A percentile compares a stretch with the other conserved stretches of the same genome.
Evolutionary conservation across 75 land plant species (phyloP).

Genomic region (Cryptomeria japonica): DNA sequence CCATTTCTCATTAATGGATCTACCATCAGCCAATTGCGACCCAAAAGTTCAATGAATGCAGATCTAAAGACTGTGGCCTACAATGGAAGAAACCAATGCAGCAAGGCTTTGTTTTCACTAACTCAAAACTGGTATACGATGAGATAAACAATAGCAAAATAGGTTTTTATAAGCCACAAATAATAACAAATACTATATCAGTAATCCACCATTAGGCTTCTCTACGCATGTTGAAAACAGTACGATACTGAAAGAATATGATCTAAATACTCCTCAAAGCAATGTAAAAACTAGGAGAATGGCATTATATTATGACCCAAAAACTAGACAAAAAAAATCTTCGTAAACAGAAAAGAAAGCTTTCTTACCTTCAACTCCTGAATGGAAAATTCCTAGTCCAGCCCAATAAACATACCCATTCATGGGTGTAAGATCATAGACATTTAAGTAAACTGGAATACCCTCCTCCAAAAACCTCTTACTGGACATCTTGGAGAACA

Average conservation of each 20-base stretch:
- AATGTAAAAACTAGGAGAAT: not conserved
- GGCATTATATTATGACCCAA: not conserved
- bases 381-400: conserved; percentile 84
- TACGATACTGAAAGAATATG: not conserved
- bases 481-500: conserved; percentile 50
- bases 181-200: not conserved
- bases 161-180: not conserved
- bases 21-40: not conserved
- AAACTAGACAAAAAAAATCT: not conserved
- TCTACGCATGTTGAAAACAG: not conserved
- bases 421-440: conserved; percentile 81
- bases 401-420: conserved; percentile 90
- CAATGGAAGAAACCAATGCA: not conserved
- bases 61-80: not conserved
- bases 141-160: not conserved
- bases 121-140: not conserved
- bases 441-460: conserved; percentile 80
- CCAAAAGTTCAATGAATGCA: not conserved
- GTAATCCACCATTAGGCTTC: not conserved
- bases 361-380: conserved; percentile 78
- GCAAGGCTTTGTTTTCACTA: not conserved
- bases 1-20: not conserved
- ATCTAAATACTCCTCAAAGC: not conserved
- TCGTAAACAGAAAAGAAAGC: not conserved
- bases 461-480: conserved; percentile 19